A percentile compares a stretch with the other conserved stretches of the same genome.
phyloP scores from a whole-genome alignment of 306 rosid genomes.

The Quercus mongolica region DNA sequence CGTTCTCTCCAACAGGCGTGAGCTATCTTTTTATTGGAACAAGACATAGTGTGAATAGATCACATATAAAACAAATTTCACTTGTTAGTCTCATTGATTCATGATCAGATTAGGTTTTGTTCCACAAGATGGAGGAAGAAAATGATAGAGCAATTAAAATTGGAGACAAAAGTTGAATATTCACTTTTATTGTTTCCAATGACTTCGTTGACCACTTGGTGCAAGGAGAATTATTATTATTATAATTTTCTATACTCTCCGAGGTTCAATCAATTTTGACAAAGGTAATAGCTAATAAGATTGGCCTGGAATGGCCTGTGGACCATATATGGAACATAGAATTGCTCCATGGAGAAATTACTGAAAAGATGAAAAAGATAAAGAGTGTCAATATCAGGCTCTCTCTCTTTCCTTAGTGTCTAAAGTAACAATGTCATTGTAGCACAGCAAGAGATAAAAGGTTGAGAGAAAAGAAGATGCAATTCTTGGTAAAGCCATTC shows the following conservation, averaged over 20 bases:
- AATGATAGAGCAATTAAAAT: too few relatives aligned
- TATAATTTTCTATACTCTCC: background rate
- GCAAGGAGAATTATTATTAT: background rate
- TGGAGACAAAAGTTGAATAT: too few relatives aligned
- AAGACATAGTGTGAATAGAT: too few relatives aligned
- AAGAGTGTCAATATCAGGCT: too few relatives aligned
- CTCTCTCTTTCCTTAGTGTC: background rate
- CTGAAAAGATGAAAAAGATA: background rate
- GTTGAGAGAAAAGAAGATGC: background rate
- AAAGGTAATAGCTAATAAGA: background rate
- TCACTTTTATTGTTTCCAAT: background rate
- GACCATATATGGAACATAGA: background rate
- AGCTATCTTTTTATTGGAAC: too few relatives aligned
- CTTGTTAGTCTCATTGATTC: too few relatives aligned
- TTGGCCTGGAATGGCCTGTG: background rate
- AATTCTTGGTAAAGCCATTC: constrained; percentile 15
- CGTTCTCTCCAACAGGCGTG: too few relatives aligned
- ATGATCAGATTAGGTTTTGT: too few relatives aligned
- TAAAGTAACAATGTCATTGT: background rate
- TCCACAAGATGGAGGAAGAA: too few relatives aligned
- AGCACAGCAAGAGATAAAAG: constrained; percentile 1
- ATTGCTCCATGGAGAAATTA: background rate
- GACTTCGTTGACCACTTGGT: background rate
- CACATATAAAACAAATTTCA: too few relatives aligned
- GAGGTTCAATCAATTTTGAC: background rate